phyloP scores from a whole-genome alignment of 805 yeast genomes.

The Yamadazyma endophytica region DNA sequence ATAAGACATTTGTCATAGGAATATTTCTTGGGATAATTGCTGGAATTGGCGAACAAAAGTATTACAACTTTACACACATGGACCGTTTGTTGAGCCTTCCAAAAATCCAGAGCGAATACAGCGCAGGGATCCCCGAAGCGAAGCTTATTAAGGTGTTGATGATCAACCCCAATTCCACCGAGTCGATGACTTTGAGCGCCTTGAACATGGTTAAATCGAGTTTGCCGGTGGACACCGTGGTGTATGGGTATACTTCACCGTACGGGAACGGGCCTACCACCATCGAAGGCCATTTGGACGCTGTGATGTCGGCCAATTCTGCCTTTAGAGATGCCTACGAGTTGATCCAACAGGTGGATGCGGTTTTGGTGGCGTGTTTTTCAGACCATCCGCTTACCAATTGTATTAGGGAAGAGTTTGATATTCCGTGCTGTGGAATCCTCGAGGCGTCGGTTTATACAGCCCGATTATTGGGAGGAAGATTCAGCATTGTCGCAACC shows the following conservation, averaged over 20 bases:
- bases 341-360: conserved; percentile 1
- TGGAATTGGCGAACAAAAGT: too few species aligned
- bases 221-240: conserved; percentile 3
- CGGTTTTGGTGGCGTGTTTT: conserved; percentile 4
- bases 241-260: conserved; percentile 5
- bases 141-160: conserved; percentile 3
- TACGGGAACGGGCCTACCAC: conserved; percentile 3
- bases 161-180: conserved; percentile 5
- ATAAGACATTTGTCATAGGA: too few species aligned
- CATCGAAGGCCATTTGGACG: conserved; percentile 5
- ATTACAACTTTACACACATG: too few species aligned
- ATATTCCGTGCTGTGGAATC: conserved; percentile 4
- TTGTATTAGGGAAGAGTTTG: conserved; percentile 5
- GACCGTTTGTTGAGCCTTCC: too few species aligned
- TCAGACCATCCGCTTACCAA: conserved; percentile 5
- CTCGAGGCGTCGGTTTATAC: conserved; percentile 3
- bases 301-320: conserved; percentile 1
- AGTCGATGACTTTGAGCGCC: conserved; percentile 4
- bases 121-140: background rate
- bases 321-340: conserved; percentile 4
- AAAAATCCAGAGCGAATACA: background rate
- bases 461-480: conserved; percentile 2
- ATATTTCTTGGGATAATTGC: too few species aligned
- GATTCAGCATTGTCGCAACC: conserved; percentile 5
- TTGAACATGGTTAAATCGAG: conserved; percentile 3